phyloP scores from a whole-genome alignment of 208 protist species.

The Crithidia fasciculata region DNA sequence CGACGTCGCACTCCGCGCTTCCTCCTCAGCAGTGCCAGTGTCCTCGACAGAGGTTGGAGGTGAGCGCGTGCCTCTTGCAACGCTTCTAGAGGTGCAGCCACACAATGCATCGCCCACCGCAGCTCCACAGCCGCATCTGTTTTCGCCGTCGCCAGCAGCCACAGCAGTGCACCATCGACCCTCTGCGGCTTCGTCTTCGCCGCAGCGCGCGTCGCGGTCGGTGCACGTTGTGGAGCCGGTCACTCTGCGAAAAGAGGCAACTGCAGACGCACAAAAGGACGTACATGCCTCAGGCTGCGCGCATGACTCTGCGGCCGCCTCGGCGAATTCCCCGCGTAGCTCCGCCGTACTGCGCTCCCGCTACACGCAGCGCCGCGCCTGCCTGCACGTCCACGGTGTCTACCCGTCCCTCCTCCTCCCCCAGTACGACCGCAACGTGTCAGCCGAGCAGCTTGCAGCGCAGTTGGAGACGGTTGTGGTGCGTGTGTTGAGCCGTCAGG shows the following conservation, averaged over 20 bases:
- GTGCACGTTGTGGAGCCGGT: neutral
- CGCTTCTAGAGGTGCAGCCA: neutral
- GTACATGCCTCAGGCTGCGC: neutral
- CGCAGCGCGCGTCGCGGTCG: neutral
- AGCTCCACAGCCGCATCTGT: neutral
- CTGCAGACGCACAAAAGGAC: neutral
- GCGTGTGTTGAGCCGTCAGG: slow-evolving; percentile 26
- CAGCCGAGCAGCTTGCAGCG: slow-evolving; percentile 72
- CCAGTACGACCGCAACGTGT: slow-evolving; percentile 52
- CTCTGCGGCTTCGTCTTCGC: neutral
- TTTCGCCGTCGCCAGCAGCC: neutral
- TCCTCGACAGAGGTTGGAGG: neutral
- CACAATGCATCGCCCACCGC: neutral
- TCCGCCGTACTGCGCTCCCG: slow-evolving; percentile 1
- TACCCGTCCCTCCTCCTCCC: slow-evolving; percentile 82
- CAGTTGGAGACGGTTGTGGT: slow-evolving; percentile 74
- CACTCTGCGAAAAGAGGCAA: neutral
- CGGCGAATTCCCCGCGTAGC: neutral
- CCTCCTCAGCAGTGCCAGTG: neutral
- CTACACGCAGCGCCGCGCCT: slow-evolving; percentile 47
- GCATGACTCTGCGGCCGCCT: neutral
- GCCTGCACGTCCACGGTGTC: slow-evolving; percentile 80
- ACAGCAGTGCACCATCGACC: neutral
- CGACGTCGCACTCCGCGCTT: neutral
- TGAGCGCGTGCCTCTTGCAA: slow-evolving; percentile 1